phyloP scores from a whole-genome alignment of 176 grass and related monocot species.

The Lolium perenne region DNA sequence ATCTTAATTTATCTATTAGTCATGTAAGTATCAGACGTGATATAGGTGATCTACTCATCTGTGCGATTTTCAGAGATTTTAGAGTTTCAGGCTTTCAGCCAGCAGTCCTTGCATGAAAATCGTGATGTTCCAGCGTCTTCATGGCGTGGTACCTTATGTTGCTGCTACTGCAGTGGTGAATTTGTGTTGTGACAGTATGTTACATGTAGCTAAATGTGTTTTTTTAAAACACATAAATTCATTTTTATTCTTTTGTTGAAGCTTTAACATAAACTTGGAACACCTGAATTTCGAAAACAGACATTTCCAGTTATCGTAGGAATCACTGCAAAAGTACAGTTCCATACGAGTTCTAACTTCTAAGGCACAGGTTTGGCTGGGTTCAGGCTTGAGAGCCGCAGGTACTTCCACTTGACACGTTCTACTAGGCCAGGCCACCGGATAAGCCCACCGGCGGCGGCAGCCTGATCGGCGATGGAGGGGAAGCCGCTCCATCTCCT shows the following conservation, averaged over 20 bases:
- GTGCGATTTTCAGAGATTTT: constrained; percentile 21
- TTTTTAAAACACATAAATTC: background rate
- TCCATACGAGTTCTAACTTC: background rate
- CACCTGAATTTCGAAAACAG: too few relatives aligned
- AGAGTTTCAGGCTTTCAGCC: background rate
- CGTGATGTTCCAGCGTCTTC: constrained; percentile 14
- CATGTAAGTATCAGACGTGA: constrained; percentile 39
- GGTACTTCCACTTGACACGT: background rate
- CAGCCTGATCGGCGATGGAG: constrained; percentile 44
- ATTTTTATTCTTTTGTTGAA: background rate
- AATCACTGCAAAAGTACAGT: background rate
- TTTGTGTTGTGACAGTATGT: background rate
- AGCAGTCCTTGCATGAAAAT: constrained; percentile 24
- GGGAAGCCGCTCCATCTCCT: constrained; percentile 40
- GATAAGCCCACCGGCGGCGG: constrained; percentile 7
- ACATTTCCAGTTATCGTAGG: background rate
- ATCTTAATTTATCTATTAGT: constrained; percentile 12
- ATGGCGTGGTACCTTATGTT: background rate
- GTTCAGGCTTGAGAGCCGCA: background rate
- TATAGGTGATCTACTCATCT: constrained; percentile 2
- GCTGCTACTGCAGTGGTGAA: constrained; percentile 11
- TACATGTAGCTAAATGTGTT: background rate
- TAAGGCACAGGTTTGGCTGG: background rate
- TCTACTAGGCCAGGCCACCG: background rate
- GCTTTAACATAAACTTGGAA: too few relatives aligned